A percentile compares a stretch with the other conserved stretches of the same genome.
Evolutionary conservation across 2,329 filamentous ascomycete genomes (phyloP).

Genomic region (Leptographium lundbergii): DNA sequence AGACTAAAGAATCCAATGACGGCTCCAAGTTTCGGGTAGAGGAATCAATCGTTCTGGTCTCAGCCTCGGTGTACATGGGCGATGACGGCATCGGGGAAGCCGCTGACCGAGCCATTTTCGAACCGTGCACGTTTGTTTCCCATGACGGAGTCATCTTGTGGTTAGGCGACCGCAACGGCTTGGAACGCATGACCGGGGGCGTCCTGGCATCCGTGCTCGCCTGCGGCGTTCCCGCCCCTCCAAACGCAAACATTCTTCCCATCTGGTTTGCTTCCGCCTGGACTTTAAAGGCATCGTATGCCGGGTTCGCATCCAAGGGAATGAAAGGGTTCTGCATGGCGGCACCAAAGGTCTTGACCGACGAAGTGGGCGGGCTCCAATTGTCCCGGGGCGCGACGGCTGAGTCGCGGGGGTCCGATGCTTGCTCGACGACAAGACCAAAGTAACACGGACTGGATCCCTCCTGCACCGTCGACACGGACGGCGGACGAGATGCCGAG

Average conservation of each 20-base stretch:
- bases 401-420: conserved; percentile 49
- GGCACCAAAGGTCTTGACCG: conserved; percentile 56
- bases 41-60: conserved; percentile 10
- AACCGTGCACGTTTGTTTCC: conserved; percentile 15
- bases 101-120: neutral
- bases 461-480: conserved; percentile 16
- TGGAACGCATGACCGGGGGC: conserved; percentile 23
- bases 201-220: neutral
- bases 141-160: conserved; percentile 30
- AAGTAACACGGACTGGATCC: conserved; percentile 75
- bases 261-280: conserved; percentile 54
- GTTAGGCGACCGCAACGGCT: conserved; percentile 34
- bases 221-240: conserved; percentile 14
- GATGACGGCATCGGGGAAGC: neutral
- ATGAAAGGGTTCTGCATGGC: conserved; percentile 52
- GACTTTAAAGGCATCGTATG: conserved; percentile 68
- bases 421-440: conserved; percentile 54
- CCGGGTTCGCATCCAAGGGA: conserved; percentile 61
- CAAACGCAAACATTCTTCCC: conserved; percentile 34
- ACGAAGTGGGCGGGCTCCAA: conserved; percentile 62
- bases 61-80: conserved; percentile 31
- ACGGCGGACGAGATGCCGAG: conserved; percentile 6
- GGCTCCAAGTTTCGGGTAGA: conserved; percentile 11
- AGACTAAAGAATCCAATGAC: conserved; percentile 28
- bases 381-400: conserved; percentile 52